These are phyloP conservation scores for Aspergillus sp. DNA, from an alignment of 2,329 filamentous ascomycete species.

Conservation along the genomic window DNA sequence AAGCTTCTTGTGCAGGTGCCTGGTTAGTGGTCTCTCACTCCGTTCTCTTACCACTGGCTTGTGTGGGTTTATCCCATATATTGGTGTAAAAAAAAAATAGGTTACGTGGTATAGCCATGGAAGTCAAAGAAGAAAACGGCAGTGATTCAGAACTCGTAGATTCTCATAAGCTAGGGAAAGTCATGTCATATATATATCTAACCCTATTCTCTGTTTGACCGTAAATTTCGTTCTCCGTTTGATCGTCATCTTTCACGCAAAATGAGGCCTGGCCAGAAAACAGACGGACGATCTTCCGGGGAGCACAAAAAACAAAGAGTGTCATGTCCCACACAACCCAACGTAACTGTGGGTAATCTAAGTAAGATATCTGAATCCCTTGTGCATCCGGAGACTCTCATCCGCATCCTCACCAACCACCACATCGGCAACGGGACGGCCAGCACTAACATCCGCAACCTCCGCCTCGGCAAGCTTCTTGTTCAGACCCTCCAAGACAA, in stretches of 20 bases:
- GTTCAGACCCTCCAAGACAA: slow-evolving; percentile 43
- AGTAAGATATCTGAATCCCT: slow-evolving; percentile 29
- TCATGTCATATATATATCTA: background rate
- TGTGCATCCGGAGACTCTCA: slow-evolving; percentile 26
- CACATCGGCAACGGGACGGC: slow-evolving; percentile 13
- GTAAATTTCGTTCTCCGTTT: background rate
- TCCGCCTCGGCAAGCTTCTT: slow-evolving; percentile 20
- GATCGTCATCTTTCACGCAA: background rate
- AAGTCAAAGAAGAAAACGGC: background rate
- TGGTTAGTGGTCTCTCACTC: no score
- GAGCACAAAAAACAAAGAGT: background rate
- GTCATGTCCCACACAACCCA: no score
- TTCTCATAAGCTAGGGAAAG: background rate
- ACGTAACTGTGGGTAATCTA: slow-evolving; percentile 3
- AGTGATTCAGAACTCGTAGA: background rate
- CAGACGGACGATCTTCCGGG: background rate
- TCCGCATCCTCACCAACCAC: slow-evolving; percentile 8
- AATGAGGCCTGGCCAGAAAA: no score
- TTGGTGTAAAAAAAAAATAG: no score
- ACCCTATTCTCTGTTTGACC: background rate
- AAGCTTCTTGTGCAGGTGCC: no score
- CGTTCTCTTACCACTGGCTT: no score
- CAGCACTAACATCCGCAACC: background rate
- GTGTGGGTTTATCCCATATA: no score
- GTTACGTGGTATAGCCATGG: background rate